Evolutionary conservation across 1,284 basidiomycete species (phyloP), one percentile per base, ranked within the genome.

Genomic region (Cutaneotrichosporon daszewskae): DNA sequence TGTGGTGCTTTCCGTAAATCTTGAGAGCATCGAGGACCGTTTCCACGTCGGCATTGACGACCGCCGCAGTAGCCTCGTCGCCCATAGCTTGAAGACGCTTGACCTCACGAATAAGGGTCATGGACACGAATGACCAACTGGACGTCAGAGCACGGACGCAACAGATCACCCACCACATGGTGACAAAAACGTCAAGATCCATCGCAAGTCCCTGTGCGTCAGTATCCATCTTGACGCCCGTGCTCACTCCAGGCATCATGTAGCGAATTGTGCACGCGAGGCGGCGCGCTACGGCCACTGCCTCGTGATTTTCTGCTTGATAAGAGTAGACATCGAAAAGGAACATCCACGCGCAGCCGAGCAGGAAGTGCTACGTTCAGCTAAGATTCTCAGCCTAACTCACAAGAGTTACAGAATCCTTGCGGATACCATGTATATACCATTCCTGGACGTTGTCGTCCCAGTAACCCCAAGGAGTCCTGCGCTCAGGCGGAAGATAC

Each of bases 341-440:
- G 51, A 64, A 66, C 65, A 68, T 68, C 64, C 63, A 64, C 1
- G 62, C 51, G 34, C 60, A 62, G 13, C 65, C 65, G 3, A 64
- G 39, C 18, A 66, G 50, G 39, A 64, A 61, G 20, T 62, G 58
- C 65, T 66, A 24, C 5, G 5, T 23, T 37, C 16, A 26, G 24
- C 19, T 23, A 20, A 1, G 32, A 27, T 14, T 24, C 25, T 22
- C 19, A 14, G 6, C 6, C 9, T 1, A 7, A 57, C 64, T 47
- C 34, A 64, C 64, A 44, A 64, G 37, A 54, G 44, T 40, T 11
- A 32, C 23, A 11, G 12, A 18, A 12, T 31, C 29, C 31, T 19
- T 40, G 54, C 57, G 59, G 13, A 37, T 35, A 25, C 17, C 23
- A 12, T 32, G 28, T 17, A 23, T 26, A 13, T 26, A 14, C 39